These are phyloP conservation scores for Cladosporium sp. DNA, from an alignment of 2,329 filamentous ascomycete genomes.

Conservation along the genomic window DNA sequence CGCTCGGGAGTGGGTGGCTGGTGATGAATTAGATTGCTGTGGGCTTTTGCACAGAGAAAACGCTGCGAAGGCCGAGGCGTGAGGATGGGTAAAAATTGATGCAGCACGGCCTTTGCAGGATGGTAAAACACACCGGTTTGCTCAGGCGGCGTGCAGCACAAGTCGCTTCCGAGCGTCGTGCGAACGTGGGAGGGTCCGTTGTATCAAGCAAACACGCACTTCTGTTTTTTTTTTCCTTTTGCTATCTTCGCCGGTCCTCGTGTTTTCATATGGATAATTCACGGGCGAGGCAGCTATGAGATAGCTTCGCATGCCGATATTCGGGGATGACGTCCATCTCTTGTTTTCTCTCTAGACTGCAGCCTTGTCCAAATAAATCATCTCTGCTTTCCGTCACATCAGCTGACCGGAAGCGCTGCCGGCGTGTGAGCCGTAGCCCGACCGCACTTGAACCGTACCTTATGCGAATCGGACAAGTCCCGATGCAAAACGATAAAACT, in stretches of 20 bases:
- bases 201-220: background rate
- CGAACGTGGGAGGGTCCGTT: conserved; percentile 1
- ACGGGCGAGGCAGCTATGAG: background rate
- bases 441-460: background rate
- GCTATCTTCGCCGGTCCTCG: background rate
- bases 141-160: background rate
- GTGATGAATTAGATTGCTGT: background rate
- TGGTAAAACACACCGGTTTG: background rate
- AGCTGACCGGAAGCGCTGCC: background rate
- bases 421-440: background rate
- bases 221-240: background rate
- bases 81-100: background rate
- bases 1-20: background rate
- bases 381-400: background rate
- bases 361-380: background rate
- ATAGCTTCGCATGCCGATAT: background rate
- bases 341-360: background rate
- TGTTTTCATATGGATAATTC: background rate
- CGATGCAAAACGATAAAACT: background rate
- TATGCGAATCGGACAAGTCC: background rate
- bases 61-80: background rate
- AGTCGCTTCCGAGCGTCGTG: background rate
- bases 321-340: background rate
- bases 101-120: conserved; percentile 1
- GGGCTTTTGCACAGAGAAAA: background rate